Evolutionary conservation across 2,329 filamentous ascomycete genomes (phyloP).

Genomic region (Colletotrichum orchidophilum): DNA sequence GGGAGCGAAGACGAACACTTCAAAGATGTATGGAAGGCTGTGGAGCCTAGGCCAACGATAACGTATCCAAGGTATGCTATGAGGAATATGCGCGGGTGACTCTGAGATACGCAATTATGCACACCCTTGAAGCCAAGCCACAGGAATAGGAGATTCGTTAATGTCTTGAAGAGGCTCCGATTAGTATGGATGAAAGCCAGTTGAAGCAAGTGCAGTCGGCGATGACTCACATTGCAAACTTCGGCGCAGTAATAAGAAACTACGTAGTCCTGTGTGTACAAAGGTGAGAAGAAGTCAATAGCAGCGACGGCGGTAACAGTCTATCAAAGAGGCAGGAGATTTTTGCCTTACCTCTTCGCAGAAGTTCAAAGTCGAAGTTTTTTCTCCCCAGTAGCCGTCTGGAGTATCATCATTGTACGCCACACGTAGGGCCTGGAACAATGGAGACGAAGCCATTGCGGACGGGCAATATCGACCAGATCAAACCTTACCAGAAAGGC

Average conservation of each 20-base stretch:
- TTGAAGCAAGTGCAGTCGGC: background rate
- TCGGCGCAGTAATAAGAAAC: slow-evolving; percentile 80
- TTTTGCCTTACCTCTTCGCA: slow-evolving; percentile 75
- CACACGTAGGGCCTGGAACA: slow-evolving; percentile 22
- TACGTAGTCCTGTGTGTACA: slow-evolving; percentile 63
- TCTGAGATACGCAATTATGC: slow-evolving; percentile 74
- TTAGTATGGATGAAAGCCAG: background rate
- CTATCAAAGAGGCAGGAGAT: background rate
- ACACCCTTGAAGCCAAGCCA: slow-evolving; percentile 81
- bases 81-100: slow-evolving; percentile 80
- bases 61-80: slow-evolving; percentile 67
- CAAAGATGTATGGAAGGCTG: slow-evolving; percentile 65
- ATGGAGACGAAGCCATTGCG: slow-evolving; percentile 16
- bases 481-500: background rate
- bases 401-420: slow-evolving; percentile 27
- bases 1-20: slow-evolving; percentile 56
- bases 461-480: background rate
- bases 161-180: slow-evolving; percentile 58
- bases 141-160: slow-evolving; percentile 86
- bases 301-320: background rate
- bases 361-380: slow-evolving; percentile 80
- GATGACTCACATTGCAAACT: slow-evolving; percentile 68
- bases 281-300: slow-evolving; percentile 25
- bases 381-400: slow-evolving; percentile 72
- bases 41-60: slow-evolving; percentile 63